phyloP scores from a whole-genome alignment of 208 protist genomes.

The Novymonas esmeraldas region DNA sequence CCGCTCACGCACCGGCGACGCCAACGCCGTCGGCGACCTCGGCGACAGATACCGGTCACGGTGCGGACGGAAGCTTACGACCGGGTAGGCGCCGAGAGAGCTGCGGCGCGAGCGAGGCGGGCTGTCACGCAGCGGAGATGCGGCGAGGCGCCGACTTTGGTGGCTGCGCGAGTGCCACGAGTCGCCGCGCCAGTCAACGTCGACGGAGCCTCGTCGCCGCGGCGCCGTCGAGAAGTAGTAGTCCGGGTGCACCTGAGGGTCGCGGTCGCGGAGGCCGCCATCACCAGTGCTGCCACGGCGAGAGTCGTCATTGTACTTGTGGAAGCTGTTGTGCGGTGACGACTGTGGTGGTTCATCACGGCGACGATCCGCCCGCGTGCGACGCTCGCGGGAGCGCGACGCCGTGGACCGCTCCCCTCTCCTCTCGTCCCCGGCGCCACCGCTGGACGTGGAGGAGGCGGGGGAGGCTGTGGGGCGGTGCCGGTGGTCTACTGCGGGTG shows the following conservation, averaged over 20 bases:
- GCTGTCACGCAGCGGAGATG: not conserved
- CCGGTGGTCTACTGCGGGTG: not conserved
- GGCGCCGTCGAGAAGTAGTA: slow-evolving; percentile 18
- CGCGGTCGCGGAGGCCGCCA: not conserved
- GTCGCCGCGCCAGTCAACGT: not conserved
- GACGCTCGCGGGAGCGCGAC: not conserved
- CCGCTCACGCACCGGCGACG: slow-evolving; percentile 1
- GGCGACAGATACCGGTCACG: not conserved
- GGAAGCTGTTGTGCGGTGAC: too few species aligned
- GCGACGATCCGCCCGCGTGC: not conserved
- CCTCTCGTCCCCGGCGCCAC: not conserved
- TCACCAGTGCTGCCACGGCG: not conserved
- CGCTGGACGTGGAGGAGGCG: too few species aligned
- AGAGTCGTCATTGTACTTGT: too few species aligned
- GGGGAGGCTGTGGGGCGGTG: not conserved
- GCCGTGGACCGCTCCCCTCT: not conserved
- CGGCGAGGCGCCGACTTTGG: not conserved
- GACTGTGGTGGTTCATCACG: not conserved
- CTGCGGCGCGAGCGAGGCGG: not conserved
- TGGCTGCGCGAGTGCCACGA: slow-evolving; percentile 11
- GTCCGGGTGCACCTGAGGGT: not conserved
- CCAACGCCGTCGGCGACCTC: not conserved
- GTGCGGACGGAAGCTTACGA: not conserved
- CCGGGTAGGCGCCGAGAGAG: not conserved
- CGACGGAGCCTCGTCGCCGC: not conserved